These are phyloP conservation scores for Leccinum variabile DNA, from an alignment of 1,284 basidiomycete species.

Conservation along the genomic window DNA sequence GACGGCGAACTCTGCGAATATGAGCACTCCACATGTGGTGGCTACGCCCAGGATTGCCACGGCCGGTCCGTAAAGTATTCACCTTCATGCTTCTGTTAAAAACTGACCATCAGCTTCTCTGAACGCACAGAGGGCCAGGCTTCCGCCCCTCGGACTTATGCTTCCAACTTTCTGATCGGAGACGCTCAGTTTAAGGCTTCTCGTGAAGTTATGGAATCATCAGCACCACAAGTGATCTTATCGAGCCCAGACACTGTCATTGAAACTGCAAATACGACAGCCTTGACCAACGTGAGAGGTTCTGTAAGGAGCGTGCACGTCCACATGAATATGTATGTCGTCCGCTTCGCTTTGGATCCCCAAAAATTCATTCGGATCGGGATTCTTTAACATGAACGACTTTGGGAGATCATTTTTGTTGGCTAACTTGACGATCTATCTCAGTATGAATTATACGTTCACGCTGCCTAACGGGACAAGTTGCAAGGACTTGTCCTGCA, in stretches of 20 bases:
- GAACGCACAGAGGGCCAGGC: slow-evolving; percentile 57
- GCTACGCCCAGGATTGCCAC: slow-evolving; percentile 63
- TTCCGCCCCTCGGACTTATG: slow-evolving; percentile 70
- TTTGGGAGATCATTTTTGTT: background rate
- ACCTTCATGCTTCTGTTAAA: background rate
- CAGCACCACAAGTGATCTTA: slow-evolving; percentile 15
- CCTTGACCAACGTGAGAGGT: slow-evolving; percentile 49
- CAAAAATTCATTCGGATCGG: background rate
- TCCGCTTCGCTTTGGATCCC: background rate
- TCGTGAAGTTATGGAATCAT: slow-evolving; percentile 53
- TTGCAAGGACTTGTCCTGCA: slow-evolving; percentile 72
- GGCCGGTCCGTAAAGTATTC: slow-evolving; percentile 51
- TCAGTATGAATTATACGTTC: slow-evolving; percentile 66
- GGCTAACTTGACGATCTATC: background rate
- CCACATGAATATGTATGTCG: slow-evolving; percentile 65
- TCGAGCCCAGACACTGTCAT: slow-evolving; percentile 23
- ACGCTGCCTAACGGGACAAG: slow-evolving; percentile 63
- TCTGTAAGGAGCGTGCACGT: slow-evolving; percentile 65
- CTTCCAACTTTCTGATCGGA: slow-evolving; percentile 70
- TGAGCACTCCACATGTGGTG: slow-evolving; percentile 75
- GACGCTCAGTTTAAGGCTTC: slow-evolving; percentile 66
- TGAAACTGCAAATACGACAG: slow-evolving; percentile 27
- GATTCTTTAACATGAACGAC: background rate
- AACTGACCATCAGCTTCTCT: background rate
- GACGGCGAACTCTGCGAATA: slow-evolving; percentile 66